Evolutionary conservation across 2,329 filamentous ascomycete species (phyloP), one percentile per base, ranked within the genome.

Genomic region (Pseudonectria foliicola): DNA sequence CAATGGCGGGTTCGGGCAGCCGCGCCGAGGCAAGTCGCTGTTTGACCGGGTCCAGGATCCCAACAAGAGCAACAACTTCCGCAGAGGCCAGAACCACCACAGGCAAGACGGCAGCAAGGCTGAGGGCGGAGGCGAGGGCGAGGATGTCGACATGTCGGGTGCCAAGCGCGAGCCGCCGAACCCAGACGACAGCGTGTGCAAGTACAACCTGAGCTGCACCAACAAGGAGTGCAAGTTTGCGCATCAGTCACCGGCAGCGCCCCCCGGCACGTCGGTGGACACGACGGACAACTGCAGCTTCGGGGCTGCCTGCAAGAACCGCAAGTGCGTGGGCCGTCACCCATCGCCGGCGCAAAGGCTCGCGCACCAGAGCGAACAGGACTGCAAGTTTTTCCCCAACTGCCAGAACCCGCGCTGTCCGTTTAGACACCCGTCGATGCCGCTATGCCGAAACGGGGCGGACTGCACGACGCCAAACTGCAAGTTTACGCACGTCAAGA

Each of bases 231-330:
- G 92, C 66, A 83, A 82, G 46, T 98, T 87, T 59, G 92, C 87
- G 13, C 92, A 98, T 55, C 90, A 95, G 64, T 95, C 89, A 12
- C 88, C 92, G 2, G 88, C 85, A 3, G 89, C 90, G 23, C 83
- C 86, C 4, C 81, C 82, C 3, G 85, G 83, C 18, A 76, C 75
- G 3, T 73, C 80, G 0, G 71, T 96, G 38, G 92, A 96, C 58
- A 72, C 89, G 47, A 76, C 71, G 39, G 87, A 94, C 52, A 70
- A 74, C 13, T 98, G 92, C 66, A 75, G 75, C 13, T 96, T 85
- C 51, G 90, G 88, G 13, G 87, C 80, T 3, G 88, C 88, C 7
- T 98, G 92, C 77, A 94, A 92, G 66, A 98, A 96, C 70, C 75
- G 78, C 53, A 96, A 96, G 66, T 98, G 92, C 56, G 85, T 84